phyloP scores from a whole-genome alignment of 2,329 filamentous ascomycete genomes.

The Paracoccidioides brasiliensis region DNA sequence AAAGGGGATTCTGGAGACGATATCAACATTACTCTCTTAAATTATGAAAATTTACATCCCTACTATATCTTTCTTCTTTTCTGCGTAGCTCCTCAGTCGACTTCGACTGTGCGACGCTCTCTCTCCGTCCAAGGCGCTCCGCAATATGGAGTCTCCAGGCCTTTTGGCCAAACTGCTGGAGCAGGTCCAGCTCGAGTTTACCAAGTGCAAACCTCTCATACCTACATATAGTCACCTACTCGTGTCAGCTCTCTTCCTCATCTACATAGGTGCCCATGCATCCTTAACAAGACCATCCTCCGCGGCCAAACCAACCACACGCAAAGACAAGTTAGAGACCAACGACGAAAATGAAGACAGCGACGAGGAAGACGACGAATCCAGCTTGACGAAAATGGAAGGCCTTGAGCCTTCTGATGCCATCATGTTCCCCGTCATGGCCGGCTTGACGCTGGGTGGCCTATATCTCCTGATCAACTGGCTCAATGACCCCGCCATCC shows the following conservation, averaged over 20 bases:
- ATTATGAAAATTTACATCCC: background rate
- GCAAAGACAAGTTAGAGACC: slow-evolving; percentile 19
- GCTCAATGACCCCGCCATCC: slow-evolving; percentile 63
- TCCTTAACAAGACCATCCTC: slow-evolving; percentile 72
- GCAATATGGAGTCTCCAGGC: slow-evolving; percentile 24
- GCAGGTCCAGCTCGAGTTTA: slow-evolving; percentile 33
- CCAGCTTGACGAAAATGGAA: slow-evolving; percentile 47
- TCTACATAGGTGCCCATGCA: slow-evolving; percentile 75
- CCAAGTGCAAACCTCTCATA: slow-evolving; percentile 32
- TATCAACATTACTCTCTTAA: background rate
- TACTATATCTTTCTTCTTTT: background rate
- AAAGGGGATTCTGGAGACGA: background rate
- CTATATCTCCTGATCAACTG: slow-evolving; percentile 85
- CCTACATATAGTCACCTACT: slow-evolving; percentile 50
- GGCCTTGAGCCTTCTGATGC: slow-evolving; percentile 66
- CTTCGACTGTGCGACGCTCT: background rate
- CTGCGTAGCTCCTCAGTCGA: background rate
- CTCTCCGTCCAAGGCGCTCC: background rate
- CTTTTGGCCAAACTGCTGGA: slow-evolving; percentile 28
- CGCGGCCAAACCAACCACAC: slow-evolving; percentile 50
- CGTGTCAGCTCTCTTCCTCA: slow-evolving; percentile 62
- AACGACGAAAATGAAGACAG: slow-evolving; percentile 37
- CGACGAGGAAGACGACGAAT: slow-evolving; percentile 42
- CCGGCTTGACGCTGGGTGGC: slow-evolving; percentile 55
- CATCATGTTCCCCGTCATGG: slow-evolving; percentile 69